Conservation (phyloP, 2,329 filamentous ascomycete genomes). For the Aspergillus terreus region DNA sequence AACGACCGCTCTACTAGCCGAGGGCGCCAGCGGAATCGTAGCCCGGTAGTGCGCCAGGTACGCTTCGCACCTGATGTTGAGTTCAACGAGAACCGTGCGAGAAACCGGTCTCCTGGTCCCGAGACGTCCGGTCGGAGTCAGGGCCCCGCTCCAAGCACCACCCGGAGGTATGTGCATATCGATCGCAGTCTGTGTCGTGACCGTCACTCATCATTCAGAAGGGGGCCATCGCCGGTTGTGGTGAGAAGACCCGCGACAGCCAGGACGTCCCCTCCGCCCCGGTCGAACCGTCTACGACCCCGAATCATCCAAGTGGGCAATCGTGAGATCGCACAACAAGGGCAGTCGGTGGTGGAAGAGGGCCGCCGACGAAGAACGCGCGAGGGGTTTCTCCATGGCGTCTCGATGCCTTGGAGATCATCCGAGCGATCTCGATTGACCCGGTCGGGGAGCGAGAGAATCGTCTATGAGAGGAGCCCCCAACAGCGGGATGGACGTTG, state of each 20-base stretch:
- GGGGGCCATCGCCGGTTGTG: background rate
- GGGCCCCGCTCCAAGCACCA: background rate
- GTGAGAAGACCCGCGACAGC: background rate
- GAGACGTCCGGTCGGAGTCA: background rate
- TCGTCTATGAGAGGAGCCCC: background rate
- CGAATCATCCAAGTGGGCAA: slow-evolving; percentile 25
- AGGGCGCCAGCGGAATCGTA: slow-evolving; percentile 3
- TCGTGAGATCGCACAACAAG: slow-evolving; percentile 17
- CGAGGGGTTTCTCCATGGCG: slow-evolving; percentile 6
- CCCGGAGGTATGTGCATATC: background rate
- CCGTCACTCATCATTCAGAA: background rate
- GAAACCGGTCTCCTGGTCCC: background rate
- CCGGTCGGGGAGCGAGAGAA: background rate
- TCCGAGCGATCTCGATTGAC: background rate
- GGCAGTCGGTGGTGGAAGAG: slow-evolving; percentile 15
- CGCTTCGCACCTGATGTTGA: slow-evolving; percentile 17
- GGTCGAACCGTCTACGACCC: slow-evolving; percentile 10
- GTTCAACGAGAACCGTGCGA: slow-evolving; percentile 5
- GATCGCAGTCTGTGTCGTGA: background rate
- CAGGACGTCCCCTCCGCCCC: background rate
- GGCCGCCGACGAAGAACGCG: slow-evolving; percentile 10
- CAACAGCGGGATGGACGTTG: background rate
- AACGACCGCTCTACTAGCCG: slow-evolving; percentile 5
- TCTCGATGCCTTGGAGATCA: background rate
- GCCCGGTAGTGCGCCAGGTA: slow-evolving; percentile 10